Evolutionary conservation across 305 asterid species (phyloP).

Genomic region (Solanum hybrid): DNA sequence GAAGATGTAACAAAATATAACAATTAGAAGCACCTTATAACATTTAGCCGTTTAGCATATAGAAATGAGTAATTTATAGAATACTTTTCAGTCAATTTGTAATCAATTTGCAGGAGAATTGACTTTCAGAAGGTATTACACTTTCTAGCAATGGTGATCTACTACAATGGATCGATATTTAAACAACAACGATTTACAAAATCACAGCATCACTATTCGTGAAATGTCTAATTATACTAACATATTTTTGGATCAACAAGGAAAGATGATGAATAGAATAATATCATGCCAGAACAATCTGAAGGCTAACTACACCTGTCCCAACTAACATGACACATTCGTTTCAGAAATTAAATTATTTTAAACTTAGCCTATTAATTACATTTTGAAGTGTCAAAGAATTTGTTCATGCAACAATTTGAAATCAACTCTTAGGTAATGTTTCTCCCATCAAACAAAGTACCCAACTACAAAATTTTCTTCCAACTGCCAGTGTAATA

Average conservation of each 20-base stretch:
- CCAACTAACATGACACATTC: not conserved
- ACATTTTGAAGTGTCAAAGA: not conserved
- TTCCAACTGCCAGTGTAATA: not conserved
- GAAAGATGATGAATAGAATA: slow-evolving; percentile 5
- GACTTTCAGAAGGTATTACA: not conserved
- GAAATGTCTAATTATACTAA: not conserved
- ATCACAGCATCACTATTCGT: not conserved
- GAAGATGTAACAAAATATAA: not conserved
- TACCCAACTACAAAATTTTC: not conserved
- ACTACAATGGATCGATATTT: not conserved
- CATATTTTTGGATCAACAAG: not conserved
- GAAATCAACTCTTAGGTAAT: not conserved
- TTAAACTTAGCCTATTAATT: not conserved
- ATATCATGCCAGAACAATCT: not conserved
- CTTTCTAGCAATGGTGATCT: not conserved
- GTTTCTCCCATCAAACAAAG: not conserved
- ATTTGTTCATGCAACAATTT: not conserved
- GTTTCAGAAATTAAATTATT: not conserved
- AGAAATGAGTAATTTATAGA: not conserved
- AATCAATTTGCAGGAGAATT: not conserved
- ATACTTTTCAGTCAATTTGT: not conserved
- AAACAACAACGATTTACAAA: not conserved
- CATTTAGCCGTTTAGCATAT: not conserved
- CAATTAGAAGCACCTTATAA: not conserved
- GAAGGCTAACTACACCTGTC: not conserved